A percentile compares a stretch with the other conserved stretches of the same genome.
Conservation (phyloP, 2,329 filamentous ascomycete genomes). For the Pseudocercospora crystallina region DNA sequence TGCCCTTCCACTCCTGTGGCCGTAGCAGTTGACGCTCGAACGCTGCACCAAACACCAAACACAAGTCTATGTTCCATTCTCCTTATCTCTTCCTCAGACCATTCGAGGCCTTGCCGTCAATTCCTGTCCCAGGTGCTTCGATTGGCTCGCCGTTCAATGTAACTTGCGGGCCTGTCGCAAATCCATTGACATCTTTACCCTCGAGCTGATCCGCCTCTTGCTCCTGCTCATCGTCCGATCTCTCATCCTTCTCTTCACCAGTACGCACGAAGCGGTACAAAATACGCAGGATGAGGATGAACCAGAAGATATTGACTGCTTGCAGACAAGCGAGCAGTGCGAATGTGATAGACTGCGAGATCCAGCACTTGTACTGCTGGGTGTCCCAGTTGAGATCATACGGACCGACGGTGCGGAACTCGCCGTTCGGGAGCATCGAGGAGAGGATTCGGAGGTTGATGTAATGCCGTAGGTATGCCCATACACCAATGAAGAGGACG, state of each 20-base stretch:
- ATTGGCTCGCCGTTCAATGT: conserved; percentile 22
- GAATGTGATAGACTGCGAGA: conserved; percentile 68
- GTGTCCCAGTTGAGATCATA: conserved; percentile 75
- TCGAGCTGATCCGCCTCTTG: conserved; percentile 45
- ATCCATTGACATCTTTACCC: conserved; percentile 15
- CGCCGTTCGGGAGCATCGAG: conserved; percentile 64
- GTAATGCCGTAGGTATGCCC: conserved; percentile 89
- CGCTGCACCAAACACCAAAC: conserved; percentile 10
- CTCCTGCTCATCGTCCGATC: conserved; percentile 67
- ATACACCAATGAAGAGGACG: conserved; percentile 73
- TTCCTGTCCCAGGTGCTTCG: conserved; percentile 18
- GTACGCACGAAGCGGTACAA: conserved; percentile 68
- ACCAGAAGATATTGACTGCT: conserved; percentile 77
- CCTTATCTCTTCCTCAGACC: conserved; percentile 15
- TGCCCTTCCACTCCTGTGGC: too few species aligned
- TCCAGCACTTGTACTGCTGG: conserved; percentile 72
- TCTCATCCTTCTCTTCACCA: conserved; percentile 65
- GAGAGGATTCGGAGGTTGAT: conserved; percentile 75
- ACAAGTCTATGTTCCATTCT: neutral
- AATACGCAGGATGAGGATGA: conserved; percentile 74
- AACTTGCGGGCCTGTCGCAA: conserved; percentile 17
- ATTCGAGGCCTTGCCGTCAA: conserved; percentile 9
- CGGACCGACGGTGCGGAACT: conserved; percentile 72
- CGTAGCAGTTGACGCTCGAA: conserved; percentile 1
- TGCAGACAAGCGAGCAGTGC: conserved; percentile 66